Percentiles rank a stretch among this genome's conserved stretches.
Evolutionary conservation across 2,329 filamentous ascomycete genomes (phyloP).

Genomic region (Fusarium palustre): DNA sequence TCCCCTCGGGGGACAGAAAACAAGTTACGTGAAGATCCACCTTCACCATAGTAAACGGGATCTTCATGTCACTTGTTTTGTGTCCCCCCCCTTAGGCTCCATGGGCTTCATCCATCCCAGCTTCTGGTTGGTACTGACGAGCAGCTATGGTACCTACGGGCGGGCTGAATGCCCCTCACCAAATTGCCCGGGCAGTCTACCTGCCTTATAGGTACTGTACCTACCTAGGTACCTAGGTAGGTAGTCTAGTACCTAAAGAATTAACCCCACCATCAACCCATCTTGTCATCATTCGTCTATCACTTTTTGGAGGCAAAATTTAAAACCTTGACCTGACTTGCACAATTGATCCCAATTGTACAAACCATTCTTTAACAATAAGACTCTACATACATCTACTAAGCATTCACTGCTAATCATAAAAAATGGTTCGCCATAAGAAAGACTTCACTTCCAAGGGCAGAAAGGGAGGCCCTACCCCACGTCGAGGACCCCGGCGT

Average conservation of each 20-base stretch:
- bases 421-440: constrained; percentile 90
- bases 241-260: too few species aligned
- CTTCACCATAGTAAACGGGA: too few species aligned
- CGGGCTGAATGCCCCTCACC: constrained; percentile 29
- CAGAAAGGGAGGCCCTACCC: constrained; percentile 73
- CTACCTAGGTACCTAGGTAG: too few species aligned
- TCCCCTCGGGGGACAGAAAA: too few species aligned
- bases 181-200: neutral
- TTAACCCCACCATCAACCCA: constrained; percentile 36
- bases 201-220: too few species aligned
- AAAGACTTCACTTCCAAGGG: constrained; percentile 83
- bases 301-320: constrained; percentile 20
- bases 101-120: too few species aligned
- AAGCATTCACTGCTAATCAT: too few species aligned
- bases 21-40: too few species aligned
- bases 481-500: constrained; percentile 62
- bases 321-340: constrained; percentile 14
- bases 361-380: neutral
- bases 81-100: too few species aligned
- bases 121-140: too few species aligned
- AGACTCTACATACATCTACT: neutral
- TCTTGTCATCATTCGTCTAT: constrained; percentile 15
- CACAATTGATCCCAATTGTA: neutral
- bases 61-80: too few species aligned
- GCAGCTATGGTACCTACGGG: too few species aligned